Evolutionary conservation across 1,284 basidiomycete species (phyloP), one percentile per base, ranked within the genome.

Genomic region (Cystobasidiaceae sp.): DNA sequence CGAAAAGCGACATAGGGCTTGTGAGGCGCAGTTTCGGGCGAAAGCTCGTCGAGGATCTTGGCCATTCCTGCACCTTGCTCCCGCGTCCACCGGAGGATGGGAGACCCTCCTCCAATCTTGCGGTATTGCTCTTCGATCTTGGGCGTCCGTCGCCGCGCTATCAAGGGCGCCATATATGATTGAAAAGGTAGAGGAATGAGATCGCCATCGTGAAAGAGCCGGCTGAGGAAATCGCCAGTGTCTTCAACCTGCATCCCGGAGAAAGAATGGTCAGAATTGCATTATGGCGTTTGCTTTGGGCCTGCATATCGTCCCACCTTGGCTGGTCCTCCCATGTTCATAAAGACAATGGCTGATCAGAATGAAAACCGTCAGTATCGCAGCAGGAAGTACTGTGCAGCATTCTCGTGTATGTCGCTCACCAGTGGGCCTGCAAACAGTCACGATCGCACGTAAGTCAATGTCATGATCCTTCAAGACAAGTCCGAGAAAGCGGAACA

Each of bases 321-420:
- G 43, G 88, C 85, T 9, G 94, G 94, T 0, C 94, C 94, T 49
- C 94, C 94, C 94, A 98, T 97, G 79, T 97, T 98, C 80, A 98
- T 82, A 88, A 98, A 90, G 33, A 98, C 89, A 67, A 98, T 84
- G 41, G 88, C 94, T 89, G 75, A 44, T 27, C 11, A 11, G n/a
- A n/a, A 17, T 23, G 13, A 37, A 39, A 43, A 19, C 17, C 21
- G 44, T 34, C 41, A 51, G 17, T 13, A 51, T 51, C 27, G 21
- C 13, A 48, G n/a, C n/a, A n/a, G n/a, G n/a, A n/a, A n/a, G n/a
- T 19, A 2, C 25, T 23, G 21, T 3, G 11, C 5, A 32, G 9
- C 6, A 13, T 15, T 3, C 6, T 13, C n/a, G 11, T 8, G 15
- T 13, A 32, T 43, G n/a, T 27, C 19, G 27, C 45, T 46, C 45